Evolutionary conservation across 352 stramenopile species (phyloP).

Genomic region (Phytophthora melonis): DNA sequence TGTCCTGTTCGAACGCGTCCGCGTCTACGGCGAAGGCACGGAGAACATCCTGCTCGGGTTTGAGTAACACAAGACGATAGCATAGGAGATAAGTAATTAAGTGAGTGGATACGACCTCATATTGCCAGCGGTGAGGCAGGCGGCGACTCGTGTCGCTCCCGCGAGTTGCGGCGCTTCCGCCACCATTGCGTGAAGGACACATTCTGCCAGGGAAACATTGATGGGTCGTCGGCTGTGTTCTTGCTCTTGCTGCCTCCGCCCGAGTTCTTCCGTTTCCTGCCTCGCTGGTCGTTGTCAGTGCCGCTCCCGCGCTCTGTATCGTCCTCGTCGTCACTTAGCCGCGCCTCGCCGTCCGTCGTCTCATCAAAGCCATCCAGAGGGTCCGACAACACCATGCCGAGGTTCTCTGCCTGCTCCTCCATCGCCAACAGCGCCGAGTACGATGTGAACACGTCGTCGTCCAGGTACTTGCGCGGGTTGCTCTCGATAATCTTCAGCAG

Average conservation of each 20-base stretch:
- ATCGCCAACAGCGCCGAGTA: conserved; percentile 81
- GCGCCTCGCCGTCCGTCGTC: conserved; percentile 65
- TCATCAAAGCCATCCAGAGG: conserved; percentile 60
- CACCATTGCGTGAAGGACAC: conserved; percentile 87
- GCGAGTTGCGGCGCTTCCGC: conserved; percentile 53
- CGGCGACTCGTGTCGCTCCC: conserved; percentile 34
- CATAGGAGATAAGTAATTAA: conserved; percentile 18
- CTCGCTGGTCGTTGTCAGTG: conserved; percentile 39
- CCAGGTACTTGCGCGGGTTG: conserved; percentile 90
- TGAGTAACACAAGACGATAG: conserved; percentile 44
- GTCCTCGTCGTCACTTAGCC: conserved; percentile 80
- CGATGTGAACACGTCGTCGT: conserved; percentile 83
- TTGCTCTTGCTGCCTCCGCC: conserved; percentile 32
- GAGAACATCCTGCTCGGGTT: conserved; percentile 69
- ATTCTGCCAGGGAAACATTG: conserved; percentile 75
- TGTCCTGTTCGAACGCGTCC: conserved; percentile 69
- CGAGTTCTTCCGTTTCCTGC: conserved; percentile 41
- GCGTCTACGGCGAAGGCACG: conserved; percentile 62
- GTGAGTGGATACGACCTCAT: conserved; percentile 20
- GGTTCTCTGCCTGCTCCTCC: conserved; percentile 64
- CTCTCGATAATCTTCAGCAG: conserved; percentile 89
- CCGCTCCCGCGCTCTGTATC: conserved; percentile 26
- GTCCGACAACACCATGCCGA: conserved; percentile 39
- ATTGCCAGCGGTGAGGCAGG: conserved; percentile 19
- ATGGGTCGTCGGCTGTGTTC: conserved; percentile 39